Percentiles rank a stretch among this genome's conserved stretches.
These are phyloP conservation scores for Adansonia grandidieri DNA, from an alignment of 441 rosid species.

Conservation along the genomic window DNA sequence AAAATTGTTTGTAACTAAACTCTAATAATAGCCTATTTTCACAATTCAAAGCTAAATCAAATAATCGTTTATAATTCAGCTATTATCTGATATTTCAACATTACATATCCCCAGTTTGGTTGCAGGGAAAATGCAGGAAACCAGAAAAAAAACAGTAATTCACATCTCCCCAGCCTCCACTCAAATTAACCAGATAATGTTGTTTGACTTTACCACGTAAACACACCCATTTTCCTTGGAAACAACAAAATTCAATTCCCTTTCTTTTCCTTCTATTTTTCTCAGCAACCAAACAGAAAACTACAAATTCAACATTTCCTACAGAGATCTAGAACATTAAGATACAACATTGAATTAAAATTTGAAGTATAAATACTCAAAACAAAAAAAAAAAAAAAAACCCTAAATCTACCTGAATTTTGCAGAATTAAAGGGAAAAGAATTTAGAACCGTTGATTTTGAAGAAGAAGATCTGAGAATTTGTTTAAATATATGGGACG, in stretches of 20 bases:
- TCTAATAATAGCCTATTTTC: background rate
- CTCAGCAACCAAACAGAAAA: slow-evolving; percentile 24
- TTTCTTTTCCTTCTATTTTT: slow-evolving; percentile 3
- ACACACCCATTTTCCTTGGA: background rate
- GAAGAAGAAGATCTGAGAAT: slow-evolving; percentile 12
- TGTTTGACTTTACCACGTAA: background rate
- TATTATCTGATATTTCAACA: background rate
- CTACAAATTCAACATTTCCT: slow-evolving; percentile 9
- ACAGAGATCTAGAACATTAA: slow-evolving; percentile 20
- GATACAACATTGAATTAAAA: background rate
- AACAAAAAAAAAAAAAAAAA: background rate
- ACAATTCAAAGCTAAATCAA: background rate
- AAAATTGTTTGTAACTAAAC: slow-evolving; percentile 4
- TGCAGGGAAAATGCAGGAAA: slow-evolving; percentile 1
- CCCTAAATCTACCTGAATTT: slow-evolving; percentile 25
- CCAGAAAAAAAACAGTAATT: background rate
- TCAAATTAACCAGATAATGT: background rate
- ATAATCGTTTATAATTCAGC: background rate
- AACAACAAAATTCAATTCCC: slow-evolving; percentile 11
- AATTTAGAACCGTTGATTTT: slow-evolving; percentile 1
- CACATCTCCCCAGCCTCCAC: background rate
- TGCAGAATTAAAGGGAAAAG: slow-evolving; percentile 3
- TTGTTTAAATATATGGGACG: background rate
- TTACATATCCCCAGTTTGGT: background rate
- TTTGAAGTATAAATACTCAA: background rate